Evolutionary conservation across 1,284 basidiomycete genomes (phyloP), one percentile per base, ranked within the genome.

Genomic region (Cutaneotrichosporon curvatum): DNA sequence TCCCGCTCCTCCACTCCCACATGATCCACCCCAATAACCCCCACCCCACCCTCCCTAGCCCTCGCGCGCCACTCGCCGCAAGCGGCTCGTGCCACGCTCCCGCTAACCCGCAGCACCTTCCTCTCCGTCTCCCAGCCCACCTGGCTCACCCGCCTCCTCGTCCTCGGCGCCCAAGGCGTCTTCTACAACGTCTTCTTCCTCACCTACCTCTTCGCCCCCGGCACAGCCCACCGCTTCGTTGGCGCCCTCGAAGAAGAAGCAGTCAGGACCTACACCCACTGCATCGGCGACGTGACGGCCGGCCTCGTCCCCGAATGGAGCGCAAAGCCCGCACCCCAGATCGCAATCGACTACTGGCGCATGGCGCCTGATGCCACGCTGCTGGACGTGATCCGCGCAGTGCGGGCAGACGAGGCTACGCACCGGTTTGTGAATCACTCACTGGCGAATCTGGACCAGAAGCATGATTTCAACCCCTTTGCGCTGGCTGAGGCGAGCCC

Each of bases 171-270:
- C 3, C 94, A 98, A 61, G 77, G 75, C 35, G 83, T 91, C 30
- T 90, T 89, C 72, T 91, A 87, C 72, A 92, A 94, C 70, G 63
- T 84, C 9, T 92, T 94, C 75, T 94, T 91, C 78, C 65, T 90
- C 25, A 79, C 82, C 20, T 95, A 94, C 68, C 68, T 92, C 46
- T 57, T 92, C 40, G 85, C 87, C 0, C 94, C 94, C 1, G 76
- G 77, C 46, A 79, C 81, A 1, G 89, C 87, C 54, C 94, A 97
- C 71, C 85, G 94, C 25, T 97, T 97, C 67, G 92, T 97, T 37
- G 94, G 80, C n/a, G 76, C 88, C 62, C 76, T 98, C 9, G 94
- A 97, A 64, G 92, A 97, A 73, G 91, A 97, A 70, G 92, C 92
- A 4, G 88, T 94, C 5, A 53, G 83, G 37, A 95, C 91, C 19